Base-by-base conservation (phyloP, 495 filamentous ascomycete genomes). In the Mycothermus thermophilus region DNA sequence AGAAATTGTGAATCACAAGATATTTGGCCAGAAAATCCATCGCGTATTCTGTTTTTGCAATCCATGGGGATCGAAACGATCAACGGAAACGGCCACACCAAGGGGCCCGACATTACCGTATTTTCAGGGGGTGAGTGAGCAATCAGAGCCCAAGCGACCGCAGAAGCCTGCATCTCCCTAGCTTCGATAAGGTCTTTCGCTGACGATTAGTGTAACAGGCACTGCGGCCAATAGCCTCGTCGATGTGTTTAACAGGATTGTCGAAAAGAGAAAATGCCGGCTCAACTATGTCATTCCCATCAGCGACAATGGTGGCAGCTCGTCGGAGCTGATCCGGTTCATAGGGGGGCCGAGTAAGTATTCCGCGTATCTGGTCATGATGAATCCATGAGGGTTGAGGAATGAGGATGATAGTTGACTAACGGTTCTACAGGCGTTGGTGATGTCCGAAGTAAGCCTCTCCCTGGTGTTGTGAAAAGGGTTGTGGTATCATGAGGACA, bases 161-260 rank as follows among this genome's bases (percentile, higher is more conserved):
- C n/a, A n/a, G n/a, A n/a, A n/a, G n/a, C n/a, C n/a, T n/a, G n/a
- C n/a, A n/a, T n/a, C n/a, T n/a, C n/a, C n/a, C n/a, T n/a, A n/a
- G n/a, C n/a, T n/a, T n/a, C n/a, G n/a, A n/a, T n/a, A n/a, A n/a
- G n/a, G n/a, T n/a, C n/a, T n/a, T n/a, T n/a, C n/a, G n/a, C n/a
- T n/a, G n/a, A n/a, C n/a, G n/a, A n/a, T n/a, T n/a, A n/a, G n/a
- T 6, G 3, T 12, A 23, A 82, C 83, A 45, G 88, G 88, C 25
- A 93, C 82, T 28, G 88, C 87, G 19, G 85, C 88, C 1, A 96
- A 95, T 49, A 93, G 75, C 44, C 69, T 96, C 2, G 88, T 95
- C 9, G 88, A 94, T 52, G 82, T 93, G 9, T 93, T 96, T 55
- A 72, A 74, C 43, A 64, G 66, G 16, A 66, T 95, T 5, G 66